Base-by-base conservation (phyloP, 2,329 filamentous ascomycete genomes). In the Ascochyta koolunga region DNA sequence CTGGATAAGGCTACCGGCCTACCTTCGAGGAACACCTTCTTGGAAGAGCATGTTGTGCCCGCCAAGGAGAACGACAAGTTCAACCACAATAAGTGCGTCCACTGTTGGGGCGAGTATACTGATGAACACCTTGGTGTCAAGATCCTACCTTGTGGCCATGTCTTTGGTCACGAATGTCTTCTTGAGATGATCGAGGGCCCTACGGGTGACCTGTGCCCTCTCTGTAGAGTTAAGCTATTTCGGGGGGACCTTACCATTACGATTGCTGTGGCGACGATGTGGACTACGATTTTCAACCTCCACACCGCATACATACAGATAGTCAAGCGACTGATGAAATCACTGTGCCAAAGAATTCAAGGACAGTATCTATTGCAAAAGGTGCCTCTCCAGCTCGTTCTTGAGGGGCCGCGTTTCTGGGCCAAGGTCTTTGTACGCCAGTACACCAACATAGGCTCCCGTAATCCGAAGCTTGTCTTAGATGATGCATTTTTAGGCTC, bases 81-180 rank as follows among this genome's bases (percentile, higher is more conserved):
- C 46, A 50, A 59, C 42, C 43, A 59, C 36, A 42, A 61, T 16
- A 60, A 56, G 36, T 63, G 56, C 41, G 33, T 15, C 4, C 38
- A 52, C 24, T 65, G 61, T 36, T 63, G 58, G 58, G 52, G 33
- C 5, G 16, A 40, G 13, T 64, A 66, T 33, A 49, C 58, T 22
- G 35, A 44, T 6, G 31, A 55, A 5, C 61, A 66, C 19, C 43
- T 22, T 21, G 47, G 33, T 10, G 60, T 50, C 6, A 57, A 54
- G 16, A 31, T 63, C 2, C 35, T 47, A 8, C 47, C 62, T 10
- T 65, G 62, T 46, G 49, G 59, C 32, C 62, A 65, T 22, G 40
- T 63, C 42, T 63, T 61, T 27, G 62, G 62, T 13, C 43, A 11
- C 4, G 29, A 38, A 18, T 65, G 54, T 38, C 37, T 60, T 5